These are phyloP conservation scores for Mycena galopus DNA, from an alignment of 768 basidiomycete genomes.

Conservation along the genomic window DNA sequence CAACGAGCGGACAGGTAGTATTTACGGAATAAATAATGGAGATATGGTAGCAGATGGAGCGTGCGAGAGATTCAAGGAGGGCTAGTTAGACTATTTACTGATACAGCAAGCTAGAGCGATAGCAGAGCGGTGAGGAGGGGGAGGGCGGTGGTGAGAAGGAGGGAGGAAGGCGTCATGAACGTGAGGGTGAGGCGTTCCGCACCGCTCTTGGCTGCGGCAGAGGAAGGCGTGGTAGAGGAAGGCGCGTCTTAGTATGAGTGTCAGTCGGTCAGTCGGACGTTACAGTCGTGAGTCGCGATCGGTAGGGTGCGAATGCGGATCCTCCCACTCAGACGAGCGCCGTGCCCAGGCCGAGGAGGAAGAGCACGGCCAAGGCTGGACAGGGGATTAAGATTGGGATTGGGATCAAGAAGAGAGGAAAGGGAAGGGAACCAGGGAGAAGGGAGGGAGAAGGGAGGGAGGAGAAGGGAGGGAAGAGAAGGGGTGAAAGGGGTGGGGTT, in stretches of 20 bases:
- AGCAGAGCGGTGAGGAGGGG: background rate
- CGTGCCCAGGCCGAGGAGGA: background rate
- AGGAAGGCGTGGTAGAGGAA: too few species aligned
- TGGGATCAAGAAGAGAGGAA: background rate
- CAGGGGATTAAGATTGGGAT: background rate
- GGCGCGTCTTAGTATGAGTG: background rate
- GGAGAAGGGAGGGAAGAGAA: background rate
- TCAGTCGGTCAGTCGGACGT: background rate
- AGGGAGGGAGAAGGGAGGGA: background rate
- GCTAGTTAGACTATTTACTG: background rate
- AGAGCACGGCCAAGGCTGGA: background rate
- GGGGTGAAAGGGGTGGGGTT: background rate
- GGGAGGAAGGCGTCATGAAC: background rate
- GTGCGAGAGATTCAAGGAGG: background rate
- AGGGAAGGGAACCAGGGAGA: too few species aligned
- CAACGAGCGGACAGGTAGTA: too few species aligned
- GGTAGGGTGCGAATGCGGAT: too few species aligned
- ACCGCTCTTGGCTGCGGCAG: background rate
- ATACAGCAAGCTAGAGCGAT: background rate
- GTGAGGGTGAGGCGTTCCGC: background rate
- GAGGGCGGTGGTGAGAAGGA: background rate
- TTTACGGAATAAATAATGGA: too few species aligned
- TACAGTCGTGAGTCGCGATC: too few species aligned
- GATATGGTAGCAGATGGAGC: too few species aligned
- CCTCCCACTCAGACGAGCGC: conserved; percentile 15